phyloP scores from a whole-genome alignment of 345 rosid species.

The Brassica juncea region DNA sequence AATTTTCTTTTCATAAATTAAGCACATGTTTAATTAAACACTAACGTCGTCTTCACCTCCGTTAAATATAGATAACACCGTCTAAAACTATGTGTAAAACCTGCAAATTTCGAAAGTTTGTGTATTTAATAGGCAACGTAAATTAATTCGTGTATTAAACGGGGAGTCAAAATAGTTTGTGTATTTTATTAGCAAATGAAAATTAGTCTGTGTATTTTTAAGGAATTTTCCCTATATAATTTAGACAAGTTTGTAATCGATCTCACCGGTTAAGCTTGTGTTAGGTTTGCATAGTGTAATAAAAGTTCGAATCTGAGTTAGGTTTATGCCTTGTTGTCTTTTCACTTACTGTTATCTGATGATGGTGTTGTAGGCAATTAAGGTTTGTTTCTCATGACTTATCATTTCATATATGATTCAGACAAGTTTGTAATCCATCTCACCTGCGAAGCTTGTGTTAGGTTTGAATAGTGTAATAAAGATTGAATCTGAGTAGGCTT shows the following conservation, averaged over 20 bases:
- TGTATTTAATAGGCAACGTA: too few relatives aligned
- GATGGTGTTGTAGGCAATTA: background rate
- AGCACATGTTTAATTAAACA: too few relatives aligned
- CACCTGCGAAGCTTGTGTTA: background rate
- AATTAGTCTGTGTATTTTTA: too few relatives aligned
- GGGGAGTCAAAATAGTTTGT: too few relatives aligned
- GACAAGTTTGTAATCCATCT: background rate
- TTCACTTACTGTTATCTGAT: background rate
- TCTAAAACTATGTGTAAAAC: too few relatives aligned
- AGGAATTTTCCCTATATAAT: too few relatives aligned
- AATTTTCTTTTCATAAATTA: too few relatives aligned
- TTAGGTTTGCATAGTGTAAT: background rate
- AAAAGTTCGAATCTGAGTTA: constrained; percentile 7
- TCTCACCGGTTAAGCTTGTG: background rate
- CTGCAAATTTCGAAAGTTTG: too few relatives aligned
- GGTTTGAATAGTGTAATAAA: background rate
- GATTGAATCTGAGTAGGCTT: constrained; percentile 7
- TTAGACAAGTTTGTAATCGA: background rate
- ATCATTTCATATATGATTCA: background rate
- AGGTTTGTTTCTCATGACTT: background rate
- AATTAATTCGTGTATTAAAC: too few relatives aligned
- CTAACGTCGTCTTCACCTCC: too few relatives aligned
- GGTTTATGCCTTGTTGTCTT: background rate
- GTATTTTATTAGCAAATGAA: too few relatives aligned
- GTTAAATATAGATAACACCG: too few relatives aligned